phyloP scores from a whole-genome alignment of 169 alveolate genomes.

The Plasmodium malariae region DNA sequence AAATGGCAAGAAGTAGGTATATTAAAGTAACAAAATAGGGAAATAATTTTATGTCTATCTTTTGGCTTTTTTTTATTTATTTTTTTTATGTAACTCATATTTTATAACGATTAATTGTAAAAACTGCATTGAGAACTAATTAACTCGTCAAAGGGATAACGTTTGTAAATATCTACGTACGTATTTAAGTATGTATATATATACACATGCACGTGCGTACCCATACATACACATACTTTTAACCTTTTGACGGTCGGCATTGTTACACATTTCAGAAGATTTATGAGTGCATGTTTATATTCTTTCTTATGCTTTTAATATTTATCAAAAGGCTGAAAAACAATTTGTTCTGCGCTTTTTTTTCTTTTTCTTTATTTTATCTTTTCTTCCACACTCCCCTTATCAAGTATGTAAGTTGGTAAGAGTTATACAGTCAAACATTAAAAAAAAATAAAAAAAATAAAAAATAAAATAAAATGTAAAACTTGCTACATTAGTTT shows the following conservation, averaged over 20 bases:
- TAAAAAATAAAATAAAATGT: background rate
- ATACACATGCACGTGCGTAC: background rate
- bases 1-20: background rate
- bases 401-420: background rate
- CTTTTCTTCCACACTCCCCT: background rate
- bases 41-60: too few species aligned
- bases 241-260: background rate
- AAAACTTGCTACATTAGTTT: background rate
- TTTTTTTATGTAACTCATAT: background rate
- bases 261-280: background rate
- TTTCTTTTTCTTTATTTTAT: too few species aligned
- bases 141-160: background rate
- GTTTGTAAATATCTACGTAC: too few species aligned
- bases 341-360: background rate
- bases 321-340: background rate
- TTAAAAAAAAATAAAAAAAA: too few species aligned
- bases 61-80: too few species aligned
- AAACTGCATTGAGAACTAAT: background rate
- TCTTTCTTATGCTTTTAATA: background rate
- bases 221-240: background rate
- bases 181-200: too few species aligned
- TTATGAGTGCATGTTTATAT: background rate
- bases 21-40: background rate
- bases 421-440: background rate
- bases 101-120: background rate